Conservation (phyloP, 1,284 basidiomycete species). For the Pseudomicrostroma phylloplanum region DNA sequence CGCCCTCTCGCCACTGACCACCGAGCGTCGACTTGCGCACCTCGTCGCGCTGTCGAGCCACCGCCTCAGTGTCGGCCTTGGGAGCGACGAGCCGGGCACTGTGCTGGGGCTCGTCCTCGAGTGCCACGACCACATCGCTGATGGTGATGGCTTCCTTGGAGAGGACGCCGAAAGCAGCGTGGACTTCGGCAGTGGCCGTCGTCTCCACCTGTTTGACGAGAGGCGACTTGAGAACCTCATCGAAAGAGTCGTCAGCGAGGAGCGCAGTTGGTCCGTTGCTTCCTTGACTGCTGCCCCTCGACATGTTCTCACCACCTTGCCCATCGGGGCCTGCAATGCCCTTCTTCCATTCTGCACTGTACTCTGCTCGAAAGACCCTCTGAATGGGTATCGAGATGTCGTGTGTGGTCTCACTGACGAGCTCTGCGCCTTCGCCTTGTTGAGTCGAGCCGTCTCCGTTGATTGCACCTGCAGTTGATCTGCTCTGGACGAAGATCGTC, state of each 20-base stretch:
- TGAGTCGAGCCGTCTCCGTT: background rate
- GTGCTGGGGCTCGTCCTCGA: constrained; percentile 7
- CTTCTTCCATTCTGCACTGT: constrained; percentile 1
- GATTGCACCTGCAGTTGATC: background rate
- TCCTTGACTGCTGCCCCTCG: too few species aligned
- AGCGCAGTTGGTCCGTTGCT: too few species aligned
- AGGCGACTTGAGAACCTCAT: background rate
- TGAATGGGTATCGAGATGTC: background rate
- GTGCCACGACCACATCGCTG: background rate
- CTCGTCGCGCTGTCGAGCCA: background rate
- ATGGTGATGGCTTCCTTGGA: constrained; percentile 4
- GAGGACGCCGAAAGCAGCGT: constrained; percentile 8
- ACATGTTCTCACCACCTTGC: too few species aligned
- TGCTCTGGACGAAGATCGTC: background rate
- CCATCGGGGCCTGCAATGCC: background rate
- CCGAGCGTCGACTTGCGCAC: background rate
- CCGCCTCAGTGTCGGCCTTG: background rate
- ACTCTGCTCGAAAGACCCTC: background rate
- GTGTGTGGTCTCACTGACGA: background rate
- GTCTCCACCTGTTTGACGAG: background rate
- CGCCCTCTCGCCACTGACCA: constrained; percentile 8
- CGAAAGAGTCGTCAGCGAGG: too few species aligned
- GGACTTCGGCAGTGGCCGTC: background rate
- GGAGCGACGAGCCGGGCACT: background rate
- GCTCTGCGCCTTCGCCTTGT: background rate